These are phyloP conservation scores for Suillus sp. DNA, from an alignment of 768 basidiomycete genomes.

Conservation along the genomic window DNA sequence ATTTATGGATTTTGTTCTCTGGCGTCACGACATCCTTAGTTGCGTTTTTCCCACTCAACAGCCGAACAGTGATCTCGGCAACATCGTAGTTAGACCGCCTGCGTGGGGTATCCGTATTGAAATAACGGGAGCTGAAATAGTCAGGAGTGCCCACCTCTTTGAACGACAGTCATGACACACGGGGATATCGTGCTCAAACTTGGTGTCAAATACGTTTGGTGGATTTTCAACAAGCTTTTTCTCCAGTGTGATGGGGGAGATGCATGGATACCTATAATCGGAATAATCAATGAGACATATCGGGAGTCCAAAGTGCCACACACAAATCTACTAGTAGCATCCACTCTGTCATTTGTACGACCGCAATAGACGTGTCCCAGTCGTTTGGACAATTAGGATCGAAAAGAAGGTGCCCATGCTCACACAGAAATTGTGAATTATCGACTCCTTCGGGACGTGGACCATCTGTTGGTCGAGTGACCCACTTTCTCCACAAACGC, in stretches of 20 bases:
- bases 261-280: slow-evolving; percentile 54
- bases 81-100: slow-evolving; percentile 51
- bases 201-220: slow-evolving; percentile 32
- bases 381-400: slow-evolving; percentile 68
- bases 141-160: slow-evolving; percentile 46
- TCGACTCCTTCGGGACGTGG: slow-evolving; percentile 64
- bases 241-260: slow-evolving; percentile 54
- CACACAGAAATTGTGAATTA: slow-evolving; percentile 65
- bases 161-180: slow-evolving; percentile 65
- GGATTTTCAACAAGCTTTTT: slow-evolving; percentile 33
- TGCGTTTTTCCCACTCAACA: slow-evolving; percentile 38
- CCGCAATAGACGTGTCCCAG: slow-evolving; percentile 53
- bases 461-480: slow-evolving; percentile 53
- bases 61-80: slow-evolving; percentile 63
- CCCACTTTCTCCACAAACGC: slow-evolving; percentile 71
- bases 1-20: slow-evolving; percentile 8
- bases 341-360: slow-evolving; percentile 71
- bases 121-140: slow-evolving; percentile 12
- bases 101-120: slow-evolving; percentile 8
- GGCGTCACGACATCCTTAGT: slow-evolving; percentile 28
- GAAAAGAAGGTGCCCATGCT: slow-evolving; percentile 61
- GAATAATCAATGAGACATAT: slow-evolving; percentile 22
- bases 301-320: slow-evolving; percentile 30
- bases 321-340: slow-evolving; percentile 58
- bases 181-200: slow-evolving; percentile 49